A percentile compares a stretch with the other conserved stretches of the same genome.
Evolutionary conservation across 768 basidiomycete genomes (phyloP).

Genomic region (Pisolithus marmoratus): DNA sequence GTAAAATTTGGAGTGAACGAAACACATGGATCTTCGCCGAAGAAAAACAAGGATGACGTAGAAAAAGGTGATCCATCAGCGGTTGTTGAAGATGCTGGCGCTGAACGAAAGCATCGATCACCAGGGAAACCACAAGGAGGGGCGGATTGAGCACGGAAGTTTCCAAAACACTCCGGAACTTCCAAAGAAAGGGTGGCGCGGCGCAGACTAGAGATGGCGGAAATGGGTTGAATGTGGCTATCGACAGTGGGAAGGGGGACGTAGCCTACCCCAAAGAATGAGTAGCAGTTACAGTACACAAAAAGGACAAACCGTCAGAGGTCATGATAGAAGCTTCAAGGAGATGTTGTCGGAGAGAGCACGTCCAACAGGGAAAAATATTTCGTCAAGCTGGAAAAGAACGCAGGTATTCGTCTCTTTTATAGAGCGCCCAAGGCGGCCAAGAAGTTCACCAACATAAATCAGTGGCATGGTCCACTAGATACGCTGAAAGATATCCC

Average conservation of each 20-base stretch:
- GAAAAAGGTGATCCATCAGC: constrained; percentile 1
- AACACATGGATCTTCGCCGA: constrained; percentile 3
- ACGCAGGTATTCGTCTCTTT: neutral
- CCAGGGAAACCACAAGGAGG: constrained; percentile 3
- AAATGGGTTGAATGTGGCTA: neutral
- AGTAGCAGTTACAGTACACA: neutral
- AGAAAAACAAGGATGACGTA: constrained; percentile 2
- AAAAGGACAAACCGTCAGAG: constrained; percentile 5
- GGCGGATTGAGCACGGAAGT: constrained; percentile 7
- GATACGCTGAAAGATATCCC: constrained; percentile 11
- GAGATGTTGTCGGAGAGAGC: constrained; percentile 1
- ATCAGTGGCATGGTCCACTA: constrained; percentile 5
- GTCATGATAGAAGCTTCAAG: constrained; percentile 2
- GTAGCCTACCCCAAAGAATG: constrained; percentile 1
- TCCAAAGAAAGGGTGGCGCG: neutral
- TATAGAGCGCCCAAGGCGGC: constrained; percentile 9
- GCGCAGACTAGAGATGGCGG: neutral
- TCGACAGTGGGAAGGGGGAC: neutral
- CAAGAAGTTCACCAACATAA: neutral
- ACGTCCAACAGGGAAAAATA: constrained; percentile 6
- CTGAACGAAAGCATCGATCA: neutral
- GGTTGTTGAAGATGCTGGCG: neutral
- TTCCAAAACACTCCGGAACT: neutral
- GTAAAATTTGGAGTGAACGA: neutral
- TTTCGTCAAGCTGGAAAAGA: neutral